These are phyloP conservation scores for Diaporthe ampelina DNA, from an alignment of 2,329 filamentous ascomycete species.

Conservation along the genomic window DNA sequence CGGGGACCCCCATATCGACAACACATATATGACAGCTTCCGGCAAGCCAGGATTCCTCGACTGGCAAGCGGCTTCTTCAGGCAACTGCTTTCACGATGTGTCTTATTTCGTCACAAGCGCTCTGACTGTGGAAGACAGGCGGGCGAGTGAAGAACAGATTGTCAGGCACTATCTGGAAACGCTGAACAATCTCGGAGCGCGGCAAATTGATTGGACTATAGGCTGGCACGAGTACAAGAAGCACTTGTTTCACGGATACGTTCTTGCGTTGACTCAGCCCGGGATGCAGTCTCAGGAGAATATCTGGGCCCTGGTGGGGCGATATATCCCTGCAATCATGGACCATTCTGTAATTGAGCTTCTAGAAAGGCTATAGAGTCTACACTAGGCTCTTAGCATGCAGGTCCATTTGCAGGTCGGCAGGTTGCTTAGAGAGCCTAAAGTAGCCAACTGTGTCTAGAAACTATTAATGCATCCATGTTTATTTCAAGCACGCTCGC, in stretches of 20 bases:
- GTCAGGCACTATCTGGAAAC: not conserved
- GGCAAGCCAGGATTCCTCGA: not conserved
- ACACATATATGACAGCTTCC: not conserved
- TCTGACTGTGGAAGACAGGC: not conserved
- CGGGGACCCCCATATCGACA: not conserved
- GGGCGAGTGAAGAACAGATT: not conserved
- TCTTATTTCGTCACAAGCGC: conserved; percentile 11
- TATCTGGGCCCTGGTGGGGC: not conserved
- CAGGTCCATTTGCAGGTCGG: no score
- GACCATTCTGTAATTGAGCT: conserved; percentile 8
- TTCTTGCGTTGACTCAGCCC: not conserved
- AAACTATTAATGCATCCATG: no score
- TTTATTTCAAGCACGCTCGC: no score
- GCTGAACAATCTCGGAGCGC: not conserved
- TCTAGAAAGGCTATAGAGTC: not conserved
- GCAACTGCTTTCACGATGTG: conserved; percentile 3
- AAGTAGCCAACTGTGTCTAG: no score
- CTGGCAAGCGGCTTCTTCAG: not conserved
- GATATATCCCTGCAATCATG: not conserved
- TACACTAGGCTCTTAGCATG: no score
- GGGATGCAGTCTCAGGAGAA: not conserved
- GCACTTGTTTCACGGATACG: not conserved
- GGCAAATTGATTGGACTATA: not conserved
- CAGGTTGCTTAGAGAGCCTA: no score
- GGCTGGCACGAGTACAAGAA: conserved; percentile 9